Percentiles rank a stretch among this genome's conserved stretches.
Conservation (phyloP, 2,329 filamentous ascomycete genomes). For the Penicillium fuscoglaucum region DNA sequence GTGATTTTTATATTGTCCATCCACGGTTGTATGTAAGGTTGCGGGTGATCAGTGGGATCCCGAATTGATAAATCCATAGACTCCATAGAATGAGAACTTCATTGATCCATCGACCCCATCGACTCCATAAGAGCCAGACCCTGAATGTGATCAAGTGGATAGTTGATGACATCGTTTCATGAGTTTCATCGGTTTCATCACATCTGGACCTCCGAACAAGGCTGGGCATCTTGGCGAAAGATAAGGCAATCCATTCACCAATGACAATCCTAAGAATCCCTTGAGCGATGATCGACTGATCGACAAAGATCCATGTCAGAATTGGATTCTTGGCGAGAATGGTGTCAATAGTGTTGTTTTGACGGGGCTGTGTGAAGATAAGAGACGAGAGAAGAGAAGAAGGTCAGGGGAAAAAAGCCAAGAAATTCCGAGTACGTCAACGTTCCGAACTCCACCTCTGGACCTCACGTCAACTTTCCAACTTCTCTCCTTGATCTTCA, state of each 20-base stretch:
- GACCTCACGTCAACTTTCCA: neutral
- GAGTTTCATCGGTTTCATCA: neutral
- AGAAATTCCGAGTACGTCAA: slow-evolving; percentile 2
- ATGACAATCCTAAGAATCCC: slow-evolving; percentile 4
- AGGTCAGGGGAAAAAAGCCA: slow-evolving; percentile 13
- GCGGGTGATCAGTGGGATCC: neutral
- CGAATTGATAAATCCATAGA: neutral
- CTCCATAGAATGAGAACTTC: too few species aligned
- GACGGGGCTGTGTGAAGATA: slow-evolving; percentile 18
- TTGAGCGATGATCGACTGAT: slow-evolving; percentile 5
- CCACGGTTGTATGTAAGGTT: neutral
- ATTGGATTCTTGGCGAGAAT: slow-evolving; percentile 15
- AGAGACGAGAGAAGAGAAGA: neutral
- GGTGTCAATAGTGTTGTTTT: slow-evolving; percentile 16
- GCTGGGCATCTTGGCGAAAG: slow-evolving; percentile 15
- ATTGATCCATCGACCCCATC: too few species aligned
- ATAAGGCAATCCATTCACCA: slow-evolving; percentile 1
- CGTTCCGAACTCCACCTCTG: neutral
- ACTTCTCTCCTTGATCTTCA: neutral
- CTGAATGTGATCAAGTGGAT: neutral
- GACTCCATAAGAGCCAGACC: too few species aligned
- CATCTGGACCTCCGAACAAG: neutral
- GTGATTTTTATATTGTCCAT: neutral
- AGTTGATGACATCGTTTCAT: neutral
- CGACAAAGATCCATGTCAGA: slow-evolving; percentile 7